A percentile compares a stretch with the other conserved stretches of the same genome.
These are phyloP conservation scores for Apiospora saccharicola DNA, from an alignment of 2,329 filamentous ascomycete species.

Conservation along the genomic window DNA sequence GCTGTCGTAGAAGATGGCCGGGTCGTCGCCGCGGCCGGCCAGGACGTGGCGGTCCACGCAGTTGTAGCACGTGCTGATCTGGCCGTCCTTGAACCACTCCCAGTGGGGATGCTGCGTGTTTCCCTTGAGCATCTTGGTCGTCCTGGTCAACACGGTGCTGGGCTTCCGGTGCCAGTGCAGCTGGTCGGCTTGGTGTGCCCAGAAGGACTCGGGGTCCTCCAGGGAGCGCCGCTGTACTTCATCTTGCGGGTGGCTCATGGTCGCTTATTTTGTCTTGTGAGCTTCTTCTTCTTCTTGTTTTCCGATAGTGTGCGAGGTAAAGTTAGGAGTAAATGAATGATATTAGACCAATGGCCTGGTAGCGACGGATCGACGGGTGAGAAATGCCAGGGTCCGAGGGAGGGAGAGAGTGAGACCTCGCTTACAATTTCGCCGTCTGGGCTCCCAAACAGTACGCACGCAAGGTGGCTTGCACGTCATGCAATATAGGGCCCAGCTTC, in stretches of 20 bases:
- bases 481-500: background rate
- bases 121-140: constrained; percentile 68
- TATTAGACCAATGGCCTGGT: background rate
- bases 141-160: constrained; percentile 63
- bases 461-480: background rate
- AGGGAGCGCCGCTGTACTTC: constrained; percentile 65
- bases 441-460: background rate
- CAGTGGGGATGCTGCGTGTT: constrained; percentile 81
- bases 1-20: constrained; percentile 87
- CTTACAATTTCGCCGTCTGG: constrained; percentile 1
- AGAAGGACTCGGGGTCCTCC: constrained; percentile 75
- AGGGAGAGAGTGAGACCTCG: constrained; percentile 1
- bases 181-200: constrained; percentile 75
- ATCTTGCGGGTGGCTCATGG: constrained; percentile 55
- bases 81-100: constrained; percentile 89
- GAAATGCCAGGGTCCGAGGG: background rate
- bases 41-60: constrained; percentile 89
- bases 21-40: constrained; percentile 74
- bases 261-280: constrained; percentile 19
- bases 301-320: background rate
- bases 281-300: background rate
- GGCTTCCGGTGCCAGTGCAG: constrained; percentile 85
- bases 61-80: constrained; percentile 92
- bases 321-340: background rate
- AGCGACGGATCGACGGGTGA: background rate